These are phyloP conservation scores for Pichia sp. DNA, from an alignment of 1,139 yeast species.

Conservation along the genomic window DNA sequence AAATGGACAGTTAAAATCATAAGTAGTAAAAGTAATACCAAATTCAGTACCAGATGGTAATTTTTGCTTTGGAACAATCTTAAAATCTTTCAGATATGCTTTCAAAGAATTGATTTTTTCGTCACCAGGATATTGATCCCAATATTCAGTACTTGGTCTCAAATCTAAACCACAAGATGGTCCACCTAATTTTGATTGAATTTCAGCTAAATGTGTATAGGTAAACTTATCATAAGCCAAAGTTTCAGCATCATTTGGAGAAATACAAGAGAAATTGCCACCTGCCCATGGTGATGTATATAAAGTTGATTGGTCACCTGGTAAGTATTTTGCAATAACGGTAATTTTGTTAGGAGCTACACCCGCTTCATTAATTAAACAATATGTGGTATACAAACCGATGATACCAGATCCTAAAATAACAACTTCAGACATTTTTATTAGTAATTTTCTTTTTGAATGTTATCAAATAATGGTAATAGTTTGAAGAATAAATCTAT, in stretches of 20 bases:
- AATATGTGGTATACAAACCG: slow-evolving; percentile 61
- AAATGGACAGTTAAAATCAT: slow-evolving; percentile 64
- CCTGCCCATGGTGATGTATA: slow-evolving; percentile 82
- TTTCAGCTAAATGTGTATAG: slow-evolving; percentile 39
- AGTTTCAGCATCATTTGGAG: slow-evolving; percentile 50
- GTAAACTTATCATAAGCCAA: slow-evolving; percentile 50
- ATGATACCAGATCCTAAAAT: slow-evolving; percentile 50
- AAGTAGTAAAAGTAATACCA: slow-evolving; percentile 51
- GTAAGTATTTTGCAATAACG: slow-evolving; percentile 56
- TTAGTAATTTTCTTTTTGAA: no score
- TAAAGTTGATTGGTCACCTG: slow-evolving; percentile 66
- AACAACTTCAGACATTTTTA: slow-evolving; percentile 18
- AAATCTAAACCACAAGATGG: slow-evolving; percentile 48
- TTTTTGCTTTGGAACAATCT: slow-evolving; percentile 30
- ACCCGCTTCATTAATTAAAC: slow-evolving; percentile 39
- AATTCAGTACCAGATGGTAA: slow-evolving; percentile 44
- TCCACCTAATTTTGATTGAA: slow-evolving; percentile 48
- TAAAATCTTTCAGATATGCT: slow-evolving; percentile 41
- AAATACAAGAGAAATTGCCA: slow-evolving; percentile 64
- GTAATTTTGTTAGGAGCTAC: slow-evolving; percentile 44
- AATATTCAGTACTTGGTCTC: slow-evolving; percentile 47
- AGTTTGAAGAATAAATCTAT: no score
- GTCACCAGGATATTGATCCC: slow-evolving; percentile 42
- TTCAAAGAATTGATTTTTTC: slow-evolving; percentile 40
- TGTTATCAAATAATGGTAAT: no score